phyloP scores from a whole-genome alignment of 164 flowering plant species.

The Vitis rotundifolia region DNA sequence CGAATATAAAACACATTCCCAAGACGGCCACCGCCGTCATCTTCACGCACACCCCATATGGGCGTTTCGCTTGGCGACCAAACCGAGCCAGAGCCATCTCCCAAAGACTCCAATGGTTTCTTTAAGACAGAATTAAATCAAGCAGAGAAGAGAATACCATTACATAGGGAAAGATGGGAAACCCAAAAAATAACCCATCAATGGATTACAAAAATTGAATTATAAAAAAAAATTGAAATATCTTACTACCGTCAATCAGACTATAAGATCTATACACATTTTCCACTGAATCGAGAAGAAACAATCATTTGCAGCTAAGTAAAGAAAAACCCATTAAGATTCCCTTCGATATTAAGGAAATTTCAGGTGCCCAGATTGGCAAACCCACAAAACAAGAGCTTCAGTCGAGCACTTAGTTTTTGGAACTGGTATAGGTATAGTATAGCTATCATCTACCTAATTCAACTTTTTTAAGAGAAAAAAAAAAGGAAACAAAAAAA shows the following conservation, averaged over 20 bases:
- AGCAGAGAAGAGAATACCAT: background rate
- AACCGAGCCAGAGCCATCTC: slow-evolving; percentile 56
- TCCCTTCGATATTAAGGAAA: background rate
- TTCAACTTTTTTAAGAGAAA: no score
- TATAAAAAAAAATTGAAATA: background rate
- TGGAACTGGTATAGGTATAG: no score
- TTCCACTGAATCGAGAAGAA: background rate
- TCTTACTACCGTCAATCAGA: background rate
- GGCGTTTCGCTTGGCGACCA: slow-evolving; percentile 65
- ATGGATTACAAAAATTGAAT: background rate
- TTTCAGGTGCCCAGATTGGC: background rate
- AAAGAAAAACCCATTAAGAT: background rate
- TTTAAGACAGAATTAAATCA: background rate
- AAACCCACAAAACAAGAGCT: background rate
- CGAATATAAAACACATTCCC: slow-evolving; percentile 75
- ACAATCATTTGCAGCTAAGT: background rate
- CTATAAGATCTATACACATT: background rate
- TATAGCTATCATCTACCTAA: no score
- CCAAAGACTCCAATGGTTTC: background rate
- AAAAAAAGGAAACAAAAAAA: no score
- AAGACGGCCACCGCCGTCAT: slow-evolving; percentile 62
- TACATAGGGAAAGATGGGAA: background rate
- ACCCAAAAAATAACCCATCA: background rate
- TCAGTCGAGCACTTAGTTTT: no score
- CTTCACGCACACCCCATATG: slow-evolving; percentile 70